Evolutionary conservation across 83 land plant species (phyloP), one percentile per base, ranked within the genome.

Genomic region (Picea abies): DNA sequence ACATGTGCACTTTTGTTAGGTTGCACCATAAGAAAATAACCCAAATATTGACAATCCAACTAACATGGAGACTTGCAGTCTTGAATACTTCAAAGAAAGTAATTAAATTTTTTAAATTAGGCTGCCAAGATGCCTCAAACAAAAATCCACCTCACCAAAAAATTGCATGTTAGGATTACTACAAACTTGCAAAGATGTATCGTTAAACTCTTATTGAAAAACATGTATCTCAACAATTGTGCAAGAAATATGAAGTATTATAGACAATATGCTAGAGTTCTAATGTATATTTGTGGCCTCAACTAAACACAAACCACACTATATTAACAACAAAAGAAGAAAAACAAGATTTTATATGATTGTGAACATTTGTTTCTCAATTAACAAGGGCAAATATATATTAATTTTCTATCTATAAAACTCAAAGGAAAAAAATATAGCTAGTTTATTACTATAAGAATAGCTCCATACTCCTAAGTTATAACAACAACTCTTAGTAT

Each of bases 1-100:
- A 92, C 83, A 14, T 90, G 83, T 56, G 90, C 87, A 35, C 89
- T 79, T 60, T 67, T 75, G 12, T 87, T 90, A 47, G 83, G 81
- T 88, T 89, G 81, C 62, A 73, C 44, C 26, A 47, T 19, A 41
- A 52, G 58, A 73, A 73, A 52, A 71, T 11, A 10, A 22, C 11
- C 47, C 58, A 37, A n/a, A 39, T 44, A 44, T 73, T 52, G 47
- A 14, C 52, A 73, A 73, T 41, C 23, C 77, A 73, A 2, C 26
- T 44, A n/a, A 73, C 9, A 44, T 73, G 77, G n/a, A 41, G 44
- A n/a, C n/a, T n/a, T n/a, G n/a, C n/a, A n/a, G n/a, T n/a, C n/a
- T n/a, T n/a, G n/a, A n/a, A n/a, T n/a, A n/a, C 11, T 47, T 41
- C 4, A 4, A 73, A 3, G 22, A 73, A 73, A 41, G 56, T 44